Base-by-base conservation (phyloP, 352 stramenopile genomes). In the Lagenidium giganteum region DNA sequence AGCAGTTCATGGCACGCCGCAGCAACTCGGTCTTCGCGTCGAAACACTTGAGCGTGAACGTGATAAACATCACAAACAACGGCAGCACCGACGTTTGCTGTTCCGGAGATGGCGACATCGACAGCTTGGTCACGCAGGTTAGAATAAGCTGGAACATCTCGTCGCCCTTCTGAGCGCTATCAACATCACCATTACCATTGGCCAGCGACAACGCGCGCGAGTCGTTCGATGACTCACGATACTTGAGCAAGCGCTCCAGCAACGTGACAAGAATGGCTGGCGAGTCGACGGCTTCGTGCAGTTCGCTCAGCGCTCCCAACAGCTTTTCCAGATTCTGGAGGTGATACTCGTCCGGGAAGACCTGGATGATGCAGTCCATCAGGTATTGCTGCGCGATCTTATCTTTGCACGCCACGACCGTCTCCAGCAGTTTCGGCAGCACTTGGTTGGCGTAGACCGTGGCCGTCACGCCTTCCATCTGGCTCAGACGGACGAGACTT, bases 261-360 rank as follows among this genome's bases (percentile, higher is more conserved):
- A 99, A 68, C 12, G 82, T 83, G 33, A 95, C 74, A 25, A 99
- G 62, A 16, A 98, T 93, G 16, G 78, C 74, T 1, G 87, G 67
- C 51, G 79, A 70, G 50, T 98, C 96, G 4, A 99, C 96, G 44
- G 88, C 85, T 26, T 93, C 64, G 16, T 95, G 80, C 8, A 98
- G 69, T 37, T 88, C 70, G 16, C 73, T 73, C 50, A 97, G 83
- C 0, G 87, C 67, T 5, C 60, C 54, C 8, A 99, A 63, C 21
- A 99, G 78, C 30, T 75, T 66, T 2, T 87, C 76, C 20, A 99
- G 71, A n/a, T 96, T 98, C 29, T 92, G 75, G 18, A 99, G 62
- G 47, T 99, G 96, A 74, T 97, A 99, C 35, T 98, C 95, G 59
- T 98, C 91, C 0, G 96, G 96, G 51, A 99, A 99, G 12, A 91